Percentiles rank a stretch among this genome's conserved stretches.
Evolutionary conservation across 192 early-diverging fungal genomes (phyloP).

Genomic region (Borealophlyctis nickersoniae): DNA sequence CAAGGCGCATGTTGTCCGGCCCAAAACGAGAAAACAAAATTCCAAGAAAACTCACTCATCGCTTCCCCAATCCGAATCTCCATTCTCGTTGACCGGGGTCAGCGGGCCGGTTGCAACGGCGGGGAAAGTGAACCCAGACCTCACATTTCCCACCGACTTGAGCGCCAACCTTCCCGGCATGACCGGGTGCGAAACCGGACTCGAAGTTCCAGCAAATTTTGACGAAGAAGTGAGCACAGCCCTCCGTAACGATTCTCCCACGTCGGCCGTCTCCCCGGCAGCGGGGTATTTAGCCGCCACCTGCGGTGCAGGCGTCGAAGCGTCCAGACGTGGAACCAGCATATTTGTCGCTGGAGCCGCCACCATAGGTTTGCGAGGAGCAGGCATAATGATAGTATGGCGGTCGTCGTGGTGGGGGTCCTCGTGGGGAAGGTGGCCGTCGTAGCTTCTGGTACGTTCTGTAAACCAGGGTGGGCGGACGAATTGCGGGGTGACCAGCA

Average conservation of each 20-base stretch:
- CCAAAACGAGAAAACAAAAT: no score
- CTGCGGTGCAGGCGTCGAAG: background rate
- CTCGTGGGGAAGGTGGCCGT: no score
- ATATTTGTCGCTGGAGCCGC: background rate
- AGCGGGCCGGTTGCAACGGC: no score
- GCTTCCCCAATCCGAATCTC: background rate
- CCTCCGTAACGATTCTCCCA: background rate
- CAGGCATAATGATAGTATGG: background rate
- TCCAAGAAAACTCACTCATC: conserved; percentile 1
- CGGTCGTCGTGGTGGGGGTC: background rate
- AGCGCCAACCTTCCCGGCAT: background rate
- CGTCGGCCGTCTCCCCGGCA: background rate
- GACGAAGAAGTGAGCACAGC: background rate
- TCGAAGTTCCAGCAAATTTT: background rate
- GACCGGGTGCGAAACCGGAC: no score
- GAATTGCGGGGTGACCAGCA: no score
- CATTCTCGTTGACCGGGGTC: background rate
- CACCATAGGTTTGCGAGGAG: background rate
- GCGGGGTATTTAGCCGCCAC: background rate
- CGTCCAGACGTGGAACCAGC: background rate
- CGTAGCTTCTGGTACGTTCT: no score
- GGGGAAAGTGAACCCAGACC: no score
- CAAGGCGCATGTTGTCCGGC: no score
- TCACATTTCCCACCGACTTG: background rate
- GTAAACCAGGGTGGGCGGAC: no score